Evolutionary conservation across 352 stramenopile species (phyloP), one percentile per base, ranked within the genome.

Genomic region (Phytophthora macrochlamydospora): DNA sequence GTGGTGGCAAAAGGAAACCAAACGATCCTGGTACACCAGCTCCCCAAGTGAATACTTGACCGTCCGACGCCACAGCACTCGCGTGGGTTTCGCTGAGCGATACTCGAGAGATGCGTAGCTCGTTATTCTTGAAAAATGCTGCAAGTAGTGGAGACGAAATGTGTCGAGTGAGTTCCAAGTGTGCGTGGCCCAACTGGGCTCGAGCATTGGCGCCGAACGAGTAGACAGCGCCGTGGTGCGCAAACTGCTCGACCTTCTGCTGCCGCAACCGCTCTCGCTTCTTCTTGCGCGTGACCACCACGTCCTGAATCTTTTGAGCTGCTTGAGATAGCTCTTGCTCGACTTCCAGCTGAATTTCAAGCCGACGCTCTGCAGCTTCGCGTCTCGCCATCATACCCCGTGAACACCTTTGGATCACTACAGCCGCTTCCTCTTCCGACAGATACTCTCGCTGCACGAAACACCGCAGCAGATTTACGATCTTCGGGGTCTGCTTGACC

Each of bases 31-130:
- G 82, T 0, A 87, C 72, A 4, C 85, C 84, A 2, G 76, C 73
- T 5, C 85, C 85, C 85, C 85, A 93, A 9, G 85, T 93, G 60
- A 87, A 93, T 3, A 90, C 71, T 31, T 88, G 71, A 1, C 85
- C 85, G 56, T 84, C 78, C 0, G 85, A 90, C 6, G 81, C 84
- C 40, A 93, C 85, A 6, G 81, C 77, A 30, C 70, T 80, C 1
- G 82, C 82, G 37, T 93, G 85, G 0, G 86, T 81, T 13, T 79
- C 61, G 28, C 82, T 90, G 14, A 89, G 46, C 8, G 76, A 69
- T 7, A 76, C 72, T 8, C 53, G 49, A 2, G 85, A 67, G 30
- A 93, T 81, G 0, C 85, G 81, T 33, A 90, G 46, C 56, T 93
- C 85, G 46, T 79, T 88, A 56, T 90, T 83, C 55, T 91, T 90